Base-by-base conservation (phyloP, 805 yeast genomes). In the Cyberlindnera mississippiensis region DNA sequence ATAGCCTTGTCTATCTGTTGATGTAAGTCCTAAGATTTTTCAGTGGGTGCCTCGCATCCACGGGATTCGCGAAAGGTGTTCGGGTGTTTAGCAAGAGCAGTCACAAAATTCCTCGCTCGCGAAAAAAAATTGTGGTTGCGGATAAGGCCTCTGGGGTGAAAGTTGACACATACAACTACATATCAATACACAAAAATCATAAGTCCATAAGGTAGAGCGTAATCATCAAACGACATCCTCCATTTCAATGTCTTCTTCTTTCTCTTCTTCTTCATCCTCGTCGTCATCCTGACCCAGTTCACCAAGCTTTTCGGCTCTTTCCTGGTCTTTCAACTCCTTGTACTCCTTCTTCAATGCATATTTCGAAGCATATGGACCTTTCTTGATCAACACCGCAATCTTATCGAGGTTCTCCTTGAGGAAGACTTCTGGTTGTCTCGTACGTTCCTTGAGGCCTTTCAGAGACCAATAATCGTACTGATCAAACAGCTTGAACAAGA, bases 401-500 rank as follows among this genome's bases (percentile, higher is more conserved):
- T 84, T 78, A 47, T 91, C 99, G 37, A 93, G 69, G 44, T 93
- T 85, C 60, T 90, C 96, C 59, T 90, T 88, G 49, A 93, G 70
- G 61, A 86, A 95, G 16, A 82, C 82, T 61, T 93, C 99, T 2
- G 99, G 99, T 69, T 93, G 99, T 56, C 83, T 82, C 3, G 97
- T 89, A 52, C 96, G 77, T 61, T 93, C 99, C 57, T 88, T 84
- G 48, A 93, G 71, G 30, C 96, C 96, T 64, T 89, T 89, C 73
- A 93, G 73, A 10, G 93, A 81, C 99, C 99, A 93, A 64, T 90
- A 93, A 60, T 91, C 97, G 62, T 85, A 88, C 61, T 90, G 95
- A 63, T 89, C 96, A 64, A 93, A 93, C 55, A 91, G 71, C 53
- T 84, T 76, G 77, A 93, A 93, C 52, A 93, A 68, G 51, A 86